Conservation (phyloP, 805 yeast species). For the Tetrapisispora arboricola region DNA sequence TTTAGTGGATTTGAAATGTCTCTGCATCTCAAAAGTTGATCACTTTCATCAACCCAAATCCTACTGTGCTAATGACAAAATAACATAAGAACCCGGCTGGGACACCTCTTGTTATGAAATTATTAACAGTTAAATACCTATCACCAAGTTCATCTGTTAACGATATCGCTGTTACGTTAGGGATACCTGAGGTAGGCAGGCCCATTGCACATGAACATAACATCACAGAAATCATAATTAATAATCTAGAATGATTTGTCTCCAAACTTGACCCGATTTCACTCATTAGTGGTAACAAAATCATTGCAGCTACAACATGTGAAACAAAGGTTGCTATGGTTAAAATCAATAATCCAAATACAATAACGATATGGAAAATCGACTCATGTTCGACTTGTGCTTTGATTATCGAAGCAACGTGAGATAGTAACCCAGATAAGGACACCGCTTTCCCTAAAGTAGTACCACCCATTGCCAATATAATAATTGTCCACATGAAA, state of each 20-base stretch:
- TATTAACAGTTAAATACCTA: conserved; percentile 76
- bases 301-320: conserved; percentile 94
- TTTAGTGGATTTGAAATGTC: not conserved
- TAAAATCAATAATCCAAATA: conserved; percentile 74
- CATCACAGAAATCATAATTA: conserved; percentile 54
- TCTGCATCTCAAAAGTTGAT: conserved; percentile 35
- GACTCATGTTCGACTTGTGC: conserved; percentile 54
- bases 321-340: conserved; percentile 90
- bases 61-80: conserved; percentile 62
- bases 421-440: conserved; percentile 72
- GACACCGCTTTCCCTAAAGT: conserved; percentile 93
- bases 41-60: conserved; percentile 60
- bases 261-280: conserved; percentile 74
- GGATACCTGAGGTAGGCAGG: conserved; percentile 93
- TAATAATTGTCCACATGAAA: conserved; percentile 92
- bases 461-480: conserved; percentile 96
- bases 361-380: conserved; percentile 59
- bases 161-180: conserved; percentile 94
- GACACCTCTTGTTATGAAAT: conserved; percentile 83
- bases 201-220: conserved; percentile 97
- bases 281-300: conserved; percentile 79
- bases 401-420: conserved; percentile 67
- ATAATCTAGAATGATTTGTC: conserved; percentile 71
- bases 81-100: conserved; percentile 77
- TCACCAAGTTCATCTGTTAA: conserved; percentile 88